Conservation (phyloP, 2,329 filamentous ascomycete genomes). For the Fusarium sp. region DNA sequence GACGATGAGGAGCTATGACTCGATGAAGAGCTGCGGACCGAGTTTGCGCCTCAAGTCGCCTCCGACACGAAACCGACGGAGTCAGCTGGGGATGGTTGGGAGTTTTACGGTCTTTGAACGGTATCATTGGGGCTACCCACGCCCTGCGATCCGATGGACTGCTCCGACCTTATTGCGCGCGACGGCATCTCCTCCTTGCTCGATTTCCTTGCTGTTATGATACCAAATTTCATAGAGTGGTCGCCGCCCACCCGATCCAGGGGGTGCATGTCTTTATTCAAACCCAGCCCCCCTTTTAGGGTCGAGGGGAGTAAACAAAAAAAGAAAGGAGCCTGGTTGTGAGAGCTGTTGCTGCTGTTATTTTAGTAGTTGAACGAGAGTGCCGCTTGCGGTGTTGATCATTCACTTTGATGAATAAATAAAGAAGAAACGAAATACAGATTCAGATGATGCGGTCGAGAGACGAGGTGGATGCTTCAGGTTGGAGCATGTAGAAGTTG, state of each 20-base stretch:
- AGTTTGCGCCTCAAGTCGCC: constrained; percentile 58
- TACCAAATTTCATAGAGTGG: constrained; percentile 45
- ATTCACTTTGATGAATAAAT: constrained; percentile 30
- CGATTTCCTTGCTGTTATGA: constrained; percentile 46
- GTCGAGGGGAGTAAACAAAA: constrained; percentile 13
- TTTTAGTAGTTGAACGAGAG: constrained; percentile 5
- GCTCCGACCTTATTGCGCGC: neutral
- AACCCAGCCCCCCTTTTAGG: constrained; percentile 4
- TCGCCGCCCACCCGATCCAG: constrained; percentile 15
- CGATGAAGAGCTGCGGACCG: constrained; percentile 69
- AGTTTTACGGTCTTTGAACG: constrained; percentile 66
- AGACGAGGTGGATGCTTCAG: neutral
- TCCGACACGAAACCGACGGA: constrained; percentile 42
- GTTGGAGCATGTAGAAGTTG: constrained; percentile 24
- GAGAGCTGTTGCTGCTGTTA: constrained; percentile 2
- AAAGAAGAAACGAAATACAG: constrained; percentile 28
- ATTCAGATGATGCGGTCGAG: constrained; percentile 6
- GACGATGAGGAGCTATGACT: constrained; percentile 93
- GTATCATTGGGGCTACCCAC: constrained; percentile 5
- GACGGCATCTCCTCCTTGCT: constrained; percentile 25
- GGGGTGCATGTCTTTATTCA: constrained; percentile 32
- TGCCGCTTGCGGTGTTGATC: neutral
- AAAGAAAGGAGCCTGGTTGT: constrained; percentile 21
- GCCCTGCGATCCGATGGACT: neutral
- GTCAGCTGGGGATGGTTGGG: constrained; percentile 65